Conservation (phyloP, 305 asterid genomes). For the Solanum hybrid region DNA sequence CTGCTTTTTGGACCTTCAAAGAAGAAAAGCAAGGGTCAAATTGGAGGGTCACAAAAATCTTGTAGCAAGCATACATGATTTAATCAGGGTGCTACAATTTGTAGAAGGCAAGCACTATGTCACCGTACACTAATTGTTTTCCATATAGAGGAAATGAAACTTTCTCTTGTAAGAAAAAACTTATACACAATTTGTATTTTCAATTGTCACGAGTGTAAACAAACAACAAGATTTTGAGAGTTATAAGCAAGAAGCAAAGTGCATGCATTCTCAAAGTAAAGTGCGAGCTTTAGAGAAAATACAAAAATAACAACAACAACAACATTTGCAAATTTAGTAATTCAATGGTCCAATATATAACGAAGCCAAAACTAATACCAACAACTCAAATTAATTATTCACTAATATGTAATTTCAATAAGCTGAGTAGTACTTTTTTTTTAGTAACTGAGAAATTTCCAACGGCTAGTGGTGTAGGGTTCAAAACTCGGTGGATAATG, state of each 20-base stretch:
- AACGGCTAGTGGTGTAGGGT: background rate
- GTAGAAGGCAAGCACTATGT: background rate
- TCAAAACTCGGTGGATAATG: background rate
- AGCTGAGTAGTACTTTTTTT: background rate
- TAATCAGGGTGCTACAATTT: background rate
- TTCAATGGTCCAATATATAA: background rate
- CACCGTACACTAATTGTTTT: background rate
- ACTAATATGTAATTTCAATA: background rate
- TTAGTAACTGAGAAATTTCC: background rate
- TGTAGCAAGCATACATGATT: background rate
- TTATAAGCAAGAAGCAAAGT: background rate
- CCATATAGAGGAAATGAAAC: background rate
- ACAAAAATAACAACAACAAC: background rate
- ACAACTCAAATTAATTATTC: background rate
- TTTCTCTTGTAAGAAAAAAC: background rate
- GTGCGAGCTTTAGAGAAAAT: background rate
- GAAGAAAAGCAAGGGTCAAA: constrained; percentile 4
- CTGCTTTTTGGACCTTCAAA: constrained; percentile 81
- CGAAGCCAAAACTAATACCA: background rate
- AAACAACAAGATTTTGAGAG: background rate
- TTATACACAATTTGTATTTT: background rate
- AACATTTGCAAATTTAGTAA: background rate
- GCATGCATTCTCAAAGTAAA: background rate
- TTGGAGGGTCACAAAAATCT: background rate
- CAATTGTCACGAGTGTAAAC: background rate